phyloP scores from a whole-genome alignment of 176 grass and related monocot genomes.

The Paspalum notatum region DNA sequence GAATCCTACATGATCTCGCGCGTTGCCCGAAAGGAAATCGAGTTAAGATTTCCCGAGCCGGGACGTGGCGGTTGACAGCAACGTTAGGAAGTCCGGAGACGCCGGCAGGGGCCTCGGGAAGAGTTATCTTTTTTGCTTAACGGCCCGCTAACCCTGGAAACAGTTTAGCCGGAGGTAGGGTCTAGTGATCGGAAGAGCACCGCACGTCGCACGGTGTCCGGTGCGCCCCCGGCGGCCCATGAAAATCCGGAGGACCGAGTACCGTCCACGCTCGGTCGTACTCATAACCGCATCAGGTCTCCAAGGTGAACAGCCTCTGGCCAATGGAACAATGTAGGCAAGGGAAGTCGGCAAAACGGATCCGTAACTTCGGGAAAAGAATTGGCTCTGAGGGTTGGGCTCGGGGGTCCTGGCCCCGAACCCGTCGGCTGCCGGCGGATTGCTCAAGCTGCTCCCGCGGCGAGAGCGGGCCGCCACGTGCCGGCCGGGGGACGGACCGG shows the following conservation, averaged over 20 bases:
- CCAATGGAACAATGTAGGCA: constrained; percentile 63
- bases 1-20: no score
- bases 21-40: constrained; percentile 38
- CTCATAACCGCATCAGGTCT: constrained; percentile 84
- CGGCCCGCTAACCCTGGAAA: constrained; percentile 62
- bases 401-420: no score
- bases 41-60: constrained; percentile 54
- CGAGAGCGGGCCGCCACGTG: no score
- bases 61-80: constrained; percentile 57
- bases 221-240: constrained; percentile 60
- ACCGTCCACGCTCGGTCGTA: constrained; percentile 47
- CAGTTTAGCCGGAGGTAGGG: constrained; percentile 75
- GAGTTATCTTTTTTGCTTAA: constrained; percentile 90
- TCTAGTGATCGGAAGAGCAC: constrained; percentile 67
- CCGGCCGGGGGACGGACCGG: no score
- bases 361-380: constrained; percentile 75
- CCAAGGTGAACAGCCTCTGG: constrained; percentile 71
- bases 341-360: constrained; percentile 79
- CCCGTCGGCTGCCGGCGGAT: no score
- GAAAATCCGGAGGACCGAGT: constrained; percentile 75
- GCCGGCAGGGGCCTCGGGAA: constrained; percentile 65
- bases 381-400: no score
- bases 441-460: no score
- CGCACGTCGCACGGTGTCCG: constrained; percentile 66
- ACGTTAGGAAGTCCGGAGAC: constrained; percentile 67